A percentile compares a stretch with the other conserved stretches of the same genome.
These are phyloP conservation scores for Ustilago tritici DNA, from an alignment of 1,284 basidiomycete species.

Conservation along the genomic window DNA sequence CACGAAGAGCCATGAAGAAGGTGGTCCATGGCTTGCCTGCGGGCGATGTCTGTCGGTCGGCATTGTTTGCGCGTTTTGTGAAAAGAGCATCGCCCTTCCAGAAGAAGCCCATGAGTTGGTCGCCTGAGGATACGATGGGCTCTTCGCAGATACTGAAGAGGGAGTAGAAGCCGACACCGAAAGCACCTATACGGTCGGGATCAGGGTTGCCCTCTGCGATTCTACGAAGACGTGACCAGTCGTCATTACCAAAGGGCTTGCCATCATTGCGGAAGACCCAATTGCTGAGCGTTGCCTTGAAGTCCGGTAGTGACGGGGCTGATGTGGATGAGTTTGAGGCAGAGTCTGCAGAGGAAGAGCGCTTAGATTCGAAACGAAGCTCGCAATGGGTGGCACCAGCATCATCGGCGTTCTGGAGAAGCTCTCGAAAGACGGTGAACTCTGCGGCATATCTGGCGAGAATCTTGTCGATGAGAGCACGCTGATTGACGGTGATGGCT, in stretches of 20 bases:
- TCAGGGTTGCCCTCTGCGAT: conserved; percentile 73
- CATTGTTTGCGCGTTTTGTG: conserved; percentile 57
- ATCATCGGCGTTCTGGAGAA: conserved; percentile 96
- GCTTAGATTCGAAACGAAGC: conserved; percentile 63
- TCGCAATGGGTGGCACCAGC: conserved; percentile 76
- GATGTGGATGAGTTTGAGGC: conserved; percentile 1
- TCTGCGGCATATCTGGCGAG: conserved; percentile 94
- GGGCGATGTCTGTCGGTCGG: conserved; percentile 41
- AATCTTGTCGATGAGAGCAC: conserved; percentile 74
- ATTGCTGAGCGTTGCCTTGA: conserved; percentile 69
- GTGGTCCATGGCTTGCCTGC: conserved; percentile 79
- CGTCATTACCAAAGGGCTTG: conserved; percentile 64
- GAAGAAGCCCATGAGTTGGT: conserved; percentile 89
- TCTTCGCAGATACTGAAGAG: conserved; percentile 77
- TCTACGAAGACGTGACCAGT: conserved; percentile 67
- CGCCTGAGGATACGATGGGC: conserved; percentile 90
- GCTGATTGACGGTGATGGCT: conserved; percentile 92
- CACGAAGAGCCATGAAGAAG: conserved; percentile 89
- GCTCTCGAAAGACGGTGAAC: conserved; percentile 83
- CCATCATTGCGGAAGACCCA: conserved; percentile 86
- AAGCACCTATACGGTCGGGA: conserved; percentile 72
- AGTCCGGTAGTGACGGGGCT: conserved; percentile 60
- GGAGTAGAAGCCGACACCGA: conserved; percentile 73
- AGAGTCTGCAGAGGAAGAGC: conserved; percentile 20
- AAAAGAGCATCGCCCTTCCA: conserved; percentile 77